Percentiles rank a stretch among this genome's conserved stretches.
Evolutionary conservation across 257 asterid species (phyloP).

Genomic region (Scutellaria galericulata): DNA sequence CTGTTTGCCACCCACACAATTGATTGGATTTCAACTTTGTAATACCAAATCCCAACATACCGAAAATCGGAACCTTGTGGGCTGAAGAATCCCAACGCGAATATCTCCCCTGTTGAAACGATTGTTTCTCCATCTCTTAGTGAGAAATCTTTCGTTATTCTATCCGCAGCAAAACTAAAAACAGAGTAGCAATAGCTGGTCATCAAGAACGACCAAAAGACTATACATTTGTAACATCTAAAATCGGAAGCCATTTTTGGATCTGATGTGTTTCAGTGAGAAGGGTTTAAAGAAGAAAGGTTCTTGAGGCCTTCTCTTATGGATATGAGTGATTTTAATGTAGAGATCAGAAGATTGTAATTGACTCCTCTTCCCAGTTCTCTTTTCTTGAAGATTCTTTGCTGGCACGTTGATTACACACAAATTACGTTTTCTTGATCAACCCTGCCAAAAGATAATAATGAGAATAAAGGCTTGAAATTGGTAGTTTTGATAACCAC

Average conservation of each 20-base stretch:
- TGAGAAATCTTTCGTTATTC: conserved; percentile 36
- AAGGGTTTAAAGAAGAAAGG: conserved; percentile 10
- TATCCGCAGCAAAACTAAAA: conserved; percentile 40
- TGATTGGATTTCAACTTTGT: conserved; percentile 35
- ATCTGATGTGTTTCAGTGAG: conserved; percentile 4
- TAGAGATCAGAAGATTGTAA: conserved; percentile 40
- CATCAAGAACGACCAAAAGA: conserved; percentile 28
- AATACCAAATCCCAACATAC: conserved; percentile 76
- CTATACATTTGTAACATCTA: neutral
- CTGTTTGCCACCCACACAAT: conserved; percentile 84
- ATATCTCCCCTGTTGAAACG: conserved; percentile 46
- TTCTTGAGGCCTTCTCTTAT: neutral
- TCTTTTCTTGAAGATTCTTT: conserved; percentile 46
- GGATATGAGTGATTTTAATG: conserved; percentile 32
- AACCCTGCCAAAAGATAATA: neutral
- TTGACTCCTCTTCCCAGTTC: conserved; percentile 29
- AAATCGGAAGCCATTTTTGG: conserved; percentile 40
- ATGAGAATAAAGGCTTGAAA: conserved; percentile 1
- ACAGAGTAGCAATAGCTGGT: conserved; percentile 28
- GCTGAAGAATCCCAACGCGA: conserved; percentile 74
- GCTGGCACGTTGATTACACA: conserved; percentile 38
- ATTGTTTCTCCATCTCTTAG: conserved; percentile 57
- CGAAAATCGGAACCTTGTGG: conserved; percentile 50
- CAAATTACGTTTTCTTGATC: neutral
- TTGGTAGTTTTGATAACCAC: conserved; percentile 22